Conservation (phyloP, 768 basidiomycete genomes). For the Termitomyces sp. region DNA sequence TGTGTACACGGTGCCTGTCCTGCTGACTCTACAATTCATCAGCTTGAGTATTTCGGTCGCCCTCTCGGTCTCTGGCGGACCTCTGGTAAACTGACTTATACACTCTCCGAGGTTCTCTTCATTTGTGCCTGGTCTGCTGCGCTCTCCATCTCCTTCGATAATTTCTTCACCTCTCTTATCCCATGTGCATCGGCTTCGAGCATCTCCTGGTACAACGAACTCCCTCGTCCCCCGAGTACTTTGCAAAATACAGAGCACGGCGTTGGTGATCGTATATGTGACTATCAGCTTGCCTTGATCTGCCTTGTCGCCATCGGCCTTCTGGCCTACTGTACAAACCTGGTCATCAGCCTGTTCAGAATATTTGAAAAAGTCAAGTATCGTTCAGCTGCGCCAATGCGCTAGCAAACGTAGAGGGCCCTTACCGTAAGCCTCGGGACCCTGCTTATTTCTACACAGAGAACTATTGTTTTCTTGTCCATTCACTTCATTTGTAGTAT, state of each 20-base stretch:
- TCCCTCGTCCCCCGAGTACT: slow-evolving; percentile 48
- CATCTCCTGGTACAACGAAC: slow-evolving; percentile 71
- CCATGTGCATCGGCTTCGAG: slow-evolving; percentile 62
- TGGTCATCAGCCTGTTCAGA: slow-evolving; percentile 80
- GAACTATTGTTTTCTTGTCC: background rate
- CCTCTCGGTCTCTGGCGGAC: slow-evolving; percentile 92
- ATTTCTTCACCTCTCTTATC: slow-evolving; percentile 84
- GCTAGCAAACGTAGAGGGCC: slow-evolving; percentile 1
- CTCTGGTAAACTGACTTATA: slow-evolving; percentile 81
- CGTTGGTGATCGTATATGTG: slow-evolving; percentile 61
- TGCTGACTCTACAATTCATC: slow-evolving; percentile 13
- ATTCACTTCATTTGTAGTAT: background rate
- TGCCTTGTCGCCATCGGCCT: slow-evolving; percentile 75
- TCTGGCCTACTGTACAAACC: slow-evolving; percentile 77
- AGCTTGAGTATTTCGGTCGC: slow-evolving; percentile 92
- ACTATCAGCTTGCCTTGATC: slow-evolving; percentile 73
- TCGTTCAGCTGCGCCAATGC: slow-evolving; percentile 36
- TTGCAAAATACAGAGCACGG: slow-evolving; percentile 39
- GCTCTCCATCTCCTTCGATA: slow-evolving; percentile 85
- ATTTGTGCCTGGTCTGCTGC: slow-evolving; percentile 94
- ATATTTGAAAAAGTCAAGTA: slow-evolving; percentile 91
- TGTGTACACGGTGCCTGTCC: background rate
- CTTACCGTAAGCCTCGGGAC: background rate
- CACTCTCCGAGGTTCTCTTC: slow-evolving; percentile 83
- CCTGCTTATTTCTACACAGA: background rate